phyloP scores from a whole-genome alignment of 106 monocot genomes.

The Acorus gramineus region DNA sequence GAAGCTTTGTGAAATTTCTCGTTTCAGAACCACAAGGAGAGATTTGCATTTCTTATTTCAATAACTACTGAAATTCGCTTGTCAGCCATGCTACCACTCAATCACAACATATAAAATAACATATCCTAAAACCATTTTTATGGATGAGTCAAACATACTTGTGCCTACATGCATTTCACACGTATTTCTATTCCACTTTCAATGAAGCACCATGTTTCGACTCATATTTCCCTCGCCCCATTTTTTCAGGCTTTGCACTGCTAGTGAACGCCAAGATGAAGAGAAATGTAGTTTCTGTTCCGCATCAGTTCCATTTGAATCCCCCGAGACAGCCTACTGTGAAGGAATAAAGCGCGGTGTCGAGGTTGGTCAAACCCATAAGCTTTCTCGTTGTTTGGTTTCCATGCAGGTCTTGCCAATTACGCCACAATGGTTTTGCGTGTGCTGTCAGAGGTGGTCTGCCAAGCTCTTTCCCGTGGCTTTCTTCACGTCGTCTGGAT shows the following conservation, averaged over 20 bases:
- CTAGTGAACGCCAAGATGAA: constrained; percentile 17
- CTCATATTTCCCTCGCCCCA: not conserved
- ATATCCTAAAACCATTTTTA: no score
- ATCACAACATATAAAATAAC: no score
- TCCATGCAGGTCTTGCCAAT: constrained; percentile 62
- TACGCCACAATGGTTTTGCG: constrained; percentile 54
- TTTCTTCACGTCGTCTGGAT: constrained; percentile 40
- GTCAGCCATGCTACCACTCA: no score
- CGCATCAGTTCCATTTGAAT: constrained; percentile 52
- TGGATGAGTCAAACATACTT: no score
- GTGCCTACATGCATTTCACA: no score
- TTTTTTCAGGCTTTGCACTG: constrained; percentile 16
- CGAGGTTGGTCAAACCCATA: constrained; percentile 29
- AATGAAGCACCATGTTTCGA: no score
- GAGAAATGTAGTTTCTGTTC: constrained; percentile 67
- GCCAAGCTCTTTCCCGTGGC: constrained; percentile 28
- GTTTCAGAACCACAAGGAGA: no score
- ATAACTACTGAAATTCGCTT: no score
- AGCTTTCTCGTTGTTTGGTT: constrained; percentile 48
- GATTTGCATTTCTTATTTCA: no score
- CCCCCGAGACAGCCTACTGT: constrained; percentile 46
- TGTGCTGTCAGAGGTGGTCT: constrained; percentile 51
- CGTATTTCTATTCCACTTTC: no score
- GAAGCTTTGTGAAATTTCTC: no score
- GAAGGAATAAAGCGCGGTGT: constrained; percentile 12